Conservation (phyloP, 352 stramenopile species). For the Phytopythium kandeliae region DNA sequence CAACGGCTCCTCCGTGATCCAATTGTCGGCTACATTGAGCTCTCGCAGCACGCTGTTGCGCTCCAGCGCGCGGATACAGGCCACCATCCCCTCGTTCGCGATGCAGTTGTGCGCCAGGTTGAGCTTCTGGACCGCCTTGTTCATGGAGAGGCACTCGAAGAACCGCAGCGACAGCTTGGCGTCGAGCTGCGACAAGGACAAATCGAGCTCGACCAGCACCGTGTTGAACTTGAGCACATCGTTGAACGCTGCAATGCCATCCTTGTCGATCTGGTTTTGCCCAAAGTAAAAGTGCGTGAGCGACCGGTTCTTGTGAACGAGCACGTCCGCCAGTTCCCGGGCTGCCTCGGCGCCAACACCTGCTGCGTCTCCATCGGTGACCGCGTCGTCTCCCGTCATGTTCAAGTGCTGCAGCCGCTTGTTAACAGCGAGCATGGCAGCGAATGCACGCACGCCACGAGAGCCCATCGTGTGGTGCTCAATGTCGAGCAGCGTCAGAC, state of each 20-base stretch:
- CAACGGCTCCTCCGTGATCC: conserved; percentile 69
- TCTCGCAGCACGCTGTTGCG: conserved; percentile 47
- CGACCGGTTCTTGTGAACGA: conserved; percentile 39
- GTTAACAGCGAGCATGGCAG: conserved; percentile 54
- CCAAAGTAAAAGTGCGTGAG: conserved; percentile 47
- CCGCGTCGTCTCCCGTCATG: conserved; percentile 55
- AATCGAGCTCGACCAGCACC: conserved; percentile 45
- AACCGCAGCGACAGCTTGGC: conserved; percentile 49
- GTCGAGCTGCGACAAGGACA: conserved; percentile 57
- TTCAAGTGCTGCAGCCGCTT: conserved; percentile 48
- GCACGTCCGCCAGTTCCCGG: conserved; percentile 29
- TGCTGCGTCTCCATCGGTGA: conserved; percentile 31
- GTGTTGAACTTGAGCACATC: conserved; percentile 48
- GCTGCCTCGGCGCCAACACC: conserved; percentile 51
- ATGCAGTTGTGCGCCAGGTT: conserved; percentile 66
- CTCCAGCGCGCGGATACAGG: conserved; percentile 50
- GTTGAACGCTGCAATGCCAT: conserved; percentile 48
- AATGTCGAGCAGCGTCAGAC: conserved; percentile 56
- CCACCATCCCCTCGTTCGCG: conserved; percentile 62
- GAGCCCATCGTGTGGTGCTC: conserved; percentile 68
- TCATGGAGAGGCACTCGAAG: conserved; percentile 65
- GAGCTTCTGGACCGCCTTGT: conserved; percentile 40
- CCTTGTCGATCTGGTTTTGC: conserved; percentile 54
- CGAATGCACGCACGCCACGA: conserved; percentile 48
- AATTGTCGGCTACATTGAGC: conserved; percentile 70